Evolutionary conservation across 345 rosid species (phyloP), one percentile per base, ranked within the genome.

Genomic region (Heritiera fomes): DNA sequence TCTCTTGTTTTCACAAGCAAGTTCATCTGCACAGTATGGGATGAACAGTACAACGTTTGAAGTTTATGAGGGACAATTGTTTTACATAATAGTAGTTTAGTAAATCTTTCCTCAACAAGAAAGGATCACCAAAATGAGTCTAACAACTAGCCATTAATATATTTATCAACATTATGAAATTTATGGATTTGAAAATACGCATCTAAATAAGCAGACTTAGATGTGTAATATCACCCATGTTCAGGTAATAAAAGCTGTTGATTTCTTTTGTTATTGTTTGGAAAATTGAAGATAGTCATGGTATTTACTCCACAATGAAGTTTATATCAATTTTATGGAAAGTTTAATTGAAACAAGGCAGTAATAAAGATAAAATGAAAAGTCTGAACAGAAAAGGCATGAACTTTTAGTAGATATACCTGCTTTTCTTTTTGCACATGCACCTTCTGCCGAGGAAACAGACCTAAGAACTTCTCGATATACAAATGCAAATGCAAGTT

Each of bases 401-500:
- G 69, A 53, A 59, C 34, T 1, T n/a, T 43, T 41, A 41, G 75
- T 77, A 53, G 56, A 81, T 43, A 28, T 89, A 94, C 97, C 94
- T 80, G 90, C 87, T 88, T 95, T 95, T 83, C 97, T 85, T 88
- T 94, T 96, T 40, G 82, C 83, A 65, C 40, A 77, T 41, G 76
- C 81, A 82, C 84, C 84, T 75, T 86, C 85, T 62, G 59, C 50
- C 23, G 70, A 59, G 30, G 84, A 64, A 81, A 77, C 60, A 47
- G 80, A 75, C 41, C 82, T 76, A 52, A 59, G 80, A 80, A 91
- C 89, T 80, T 96, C 97, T 1, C 98, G 93, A 87, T 84, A 96
- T 49, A 96, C 99, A 89, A 92, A 96, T 40, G 94, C 90, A 87
- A 85, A 91, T 10, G 98, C 87, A 80, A 82, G 76, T 15, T 94